Conservation (phyloP, 345 rosid genomes). For the Hibiscus mutabilis region DNA sequence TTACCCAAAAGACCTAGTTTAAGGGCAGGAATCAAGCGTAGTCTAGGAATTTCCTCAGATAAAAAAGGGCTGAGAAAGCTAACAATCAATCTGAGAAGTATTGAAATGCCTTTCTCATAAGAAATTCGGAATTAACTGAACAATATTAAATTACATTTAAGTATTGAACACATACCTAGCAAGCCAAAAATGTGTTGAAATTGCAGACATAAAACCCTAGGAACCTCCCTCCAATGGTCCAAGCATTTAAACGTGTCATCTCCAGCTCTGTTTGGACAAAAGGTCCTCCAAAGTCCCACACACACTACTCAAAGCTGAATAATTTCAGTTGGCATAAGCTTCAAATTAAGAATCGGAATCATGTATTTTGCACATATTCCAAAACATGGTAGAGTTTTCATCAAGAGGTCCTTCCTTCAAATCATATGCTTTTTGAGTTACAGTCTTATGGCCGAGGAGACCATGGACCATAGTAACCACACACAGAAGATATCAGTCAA, state of each 20-base stretch:
- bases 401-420: not conserved
- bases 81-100: not conserved
- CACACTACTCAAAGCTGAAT: not conserved
- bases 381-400: not conserved
- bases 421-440: not conserved
- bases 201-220: not conserved
- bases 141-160: not conserved
- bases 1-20: not conserved
- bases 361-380: not conserved
- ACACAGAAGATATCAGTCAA: not conserved
- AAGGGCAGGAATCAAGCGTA: not conserved
- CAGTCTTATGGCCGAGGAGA: not conserved
- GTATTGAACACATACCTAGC: not conserved
- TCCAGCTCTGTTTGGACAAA: not conserved
- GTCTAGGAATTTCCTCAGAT: not conserved
- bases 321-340: not conserved
- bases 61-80: not conserved
- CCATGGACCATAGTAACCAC: not conserved
- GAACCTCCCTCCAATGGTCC: not conserved
- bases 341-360: not conserved
- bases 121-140: not conserved
- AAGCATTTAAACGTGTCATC: not conserved
- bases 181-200: not conserved
- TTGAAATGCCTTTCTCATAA: not conserved
- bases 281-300: not conserved